These are phyloP conservation scores for Pseudocercospora vitis DNA, from an alignment of 2,329 filamentous ascomycete genomes.

Conservation along the genomic window DNA sequence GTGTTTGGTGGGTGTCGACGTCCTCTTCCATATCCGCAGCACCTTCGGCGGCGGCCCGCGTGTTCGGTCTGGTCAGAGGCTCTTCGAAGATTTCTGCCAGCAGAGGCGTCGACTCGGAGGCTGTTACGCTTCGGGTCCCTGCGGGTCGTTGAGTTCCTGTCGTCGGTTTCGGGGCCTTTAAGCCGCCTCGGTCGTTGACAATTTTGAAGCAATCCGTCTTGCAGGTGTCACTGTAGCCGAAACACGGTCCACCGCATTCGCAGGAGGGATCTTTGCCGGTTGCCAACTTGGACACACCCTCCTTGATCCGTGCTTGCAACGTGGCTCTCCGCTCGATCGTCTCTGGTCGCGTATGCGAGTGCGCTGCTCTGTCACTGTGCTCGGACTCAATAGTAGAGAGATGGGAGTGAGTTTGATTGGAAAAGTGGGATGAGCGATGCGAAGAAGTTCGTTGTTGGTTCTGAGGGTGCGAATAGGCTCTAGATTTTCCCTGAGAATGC, in stretches of 20 bases:
- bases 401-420: conserved; percentile 25
- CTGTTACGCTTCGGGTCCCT: conserved; percentile 27
- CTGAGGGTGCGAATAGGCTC: conserved; percentile 20
- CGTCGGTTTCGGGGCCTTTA: conserved; percentile 28
- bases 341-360: neutral
- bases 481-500: conserved; percentile 23
- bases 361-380: neutral
- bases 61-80: conserved; percentile 19
- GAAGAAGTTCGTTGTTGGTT: conserved; percentile 26
- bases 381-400: neutral
- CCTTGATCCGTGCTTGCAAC: conserved; percentile 43
- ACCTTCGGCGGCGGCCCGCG: conserved; percentile 19
- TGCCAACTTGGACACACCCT: conserved; percentile 52
- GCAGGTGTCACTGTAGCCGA: conserved; percentile 62
- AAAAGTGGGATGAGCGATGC: conserved; percentile 28
- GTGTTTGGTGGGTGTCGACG: conserved; percentile 19
- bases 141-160: conserved; percentile 24
- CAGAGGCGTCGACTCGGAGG: conserved; percentile 36
- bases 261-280: conserved; percentile 44
- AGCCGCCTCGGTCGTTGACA: conserved; percentile 42
- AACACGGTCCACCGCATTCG: conserved; percentile 60
- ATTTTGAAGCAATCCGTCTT: conserved; percentile 61
- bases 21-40: conserved; percentile 10
- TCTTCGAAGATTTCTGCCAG: conserved; percentile 28
- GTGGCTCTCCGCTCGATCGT: conserved; percentile 38